Base-by-base conservation (phyloP, 2,329 filamentous ascomycete genomes). In the Sarocladium oryzae region DNA sequence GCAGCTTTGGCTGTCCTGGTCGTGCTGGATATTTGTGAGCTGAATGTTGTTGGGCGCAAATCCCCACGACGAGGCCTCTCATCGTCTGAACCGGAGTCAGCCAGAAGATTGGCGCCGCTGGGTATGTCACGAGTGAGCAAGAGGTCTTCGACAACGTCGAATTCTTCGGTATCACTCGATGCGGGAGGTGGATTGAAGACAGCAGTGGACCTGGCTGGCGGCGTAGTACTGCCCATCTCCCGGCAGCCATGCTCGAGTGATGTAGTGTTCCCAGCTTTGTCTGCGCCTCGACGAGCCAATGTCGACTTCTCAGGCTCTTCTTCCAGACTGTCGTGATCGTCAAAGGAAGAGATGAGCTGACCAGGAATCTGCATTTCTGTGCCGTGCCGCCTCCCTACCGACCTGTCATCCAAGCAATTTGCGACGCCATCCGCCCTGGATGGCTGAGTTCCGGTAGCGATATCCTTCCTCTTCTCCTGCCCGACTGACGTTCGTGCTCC, bases 141-240 rank as follows among this genome's bases (percentile, higher is more conserved):
- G n/a, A 9, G 4, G n/a, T 20, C 9, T 21, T 18, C 43, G n/a
- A 8, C 16, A 20, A 3, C 28, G 26, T 48, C 43, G 3, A n/a
- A 20, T 24, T 48, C 28, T n/a, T 48, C 43, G 16, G 26, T 48
- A 20, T 48, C 43, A n/a, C 43, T 48, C 4, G 43, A 8, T 18
- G 43, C 43, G 2, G 43, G 43, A 18, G 43, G 43, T 6, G 43
- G 43, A 16, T 48, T 48, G 43, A 48, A 48, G 5, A 33, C 28
- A 23, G 43, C n/a, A 48, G 21, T 4, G 13, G 24, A 21, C 26
- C 9, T 33, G 13, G 40, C 40, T 24, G 10, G 4, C 28, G 9
- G 4, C 4, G 11, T 4, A 9, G 18, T 20, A 26, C 28, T 21
- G 4, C 20, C 28, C 16, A 8, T 21, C 16, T 3, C 28, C 5